Percentiles rank a stretch among this genome's conserved stretches.
Conservation (phyloP, 192 early-diverging fungal genomes). For the Coemansia sp. region DNA sequence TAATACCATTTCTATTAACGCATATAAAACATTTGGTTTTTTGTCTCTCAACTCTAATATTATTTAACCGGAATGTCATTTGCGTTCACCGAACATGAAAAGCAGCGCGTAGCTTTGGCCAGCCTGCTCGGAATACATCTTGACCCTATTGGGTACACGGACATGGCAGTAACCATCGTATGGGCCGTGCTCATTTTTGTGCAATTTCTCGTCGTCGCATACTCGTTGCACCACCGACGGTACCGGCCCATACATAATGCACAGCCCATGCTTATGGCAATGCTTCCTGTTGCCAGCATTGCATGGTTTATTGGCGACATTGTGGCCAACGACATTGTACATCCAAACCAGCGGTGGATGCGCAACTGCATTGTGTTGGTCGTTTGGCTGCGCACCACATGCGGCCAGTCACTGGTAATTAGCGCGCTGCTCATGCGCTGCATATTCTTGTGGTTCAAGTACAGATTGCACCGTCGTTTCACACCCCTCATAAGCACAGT, state of each 20-base stretch:
- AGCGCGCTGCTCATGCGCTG: slow-evolving; percentile 5
- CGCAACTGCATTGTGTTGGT: slow-evolving; percentile 29
- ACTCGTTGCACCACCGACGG: slow-evolving; percentile 27
- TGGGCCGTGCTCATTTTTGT: slow-evolving; percentile 15
- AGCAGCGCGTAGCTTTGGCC: slow-evolving; percentile 28
- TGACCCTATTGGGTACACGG: slow-evolving; percentile 40
- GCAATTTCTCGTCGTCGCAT: slow-evolving; percentile 23
- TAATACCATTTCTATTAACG: not conserved
- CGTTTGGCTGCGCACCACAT: slow-evolving; percentile 39
- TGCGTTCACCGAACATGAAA: slow-evolving; percentile 29
- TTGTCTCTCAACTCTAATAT: not conserved
- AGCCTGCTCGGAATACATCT: slow-evolving; percentile 22
- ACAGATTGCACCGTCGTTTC: not conserved
- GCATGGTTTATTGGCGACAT: slow-evolving; percentile 48
- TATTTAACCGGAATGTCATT: slow-evolving; percentile 29
- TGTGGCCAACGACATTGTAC: slow-evolving; percentile 31
- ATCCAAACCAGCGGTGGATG: slow-evolving; percentile 6
- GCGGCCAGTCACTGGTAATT: slow-evolving; percentile 24
- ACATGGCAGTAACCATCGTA: slow-evolving; percentile 20
- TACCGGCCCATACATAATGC: slow-evolving; percentile 26
- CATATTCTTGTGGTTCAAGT: slow-evolving; percentile 1
- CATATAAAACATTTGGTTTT: not conserved
- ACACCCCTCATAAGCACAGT: not conserved
- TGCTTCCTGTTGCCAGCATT: slow-evolving; percentile 13
- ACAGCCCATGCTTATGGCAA: slow-evolving; percentile 1